phyloP scores from a whole-genome alignment of 345 rosid genomes.

The Eucalyptus caleyi region DNA sequence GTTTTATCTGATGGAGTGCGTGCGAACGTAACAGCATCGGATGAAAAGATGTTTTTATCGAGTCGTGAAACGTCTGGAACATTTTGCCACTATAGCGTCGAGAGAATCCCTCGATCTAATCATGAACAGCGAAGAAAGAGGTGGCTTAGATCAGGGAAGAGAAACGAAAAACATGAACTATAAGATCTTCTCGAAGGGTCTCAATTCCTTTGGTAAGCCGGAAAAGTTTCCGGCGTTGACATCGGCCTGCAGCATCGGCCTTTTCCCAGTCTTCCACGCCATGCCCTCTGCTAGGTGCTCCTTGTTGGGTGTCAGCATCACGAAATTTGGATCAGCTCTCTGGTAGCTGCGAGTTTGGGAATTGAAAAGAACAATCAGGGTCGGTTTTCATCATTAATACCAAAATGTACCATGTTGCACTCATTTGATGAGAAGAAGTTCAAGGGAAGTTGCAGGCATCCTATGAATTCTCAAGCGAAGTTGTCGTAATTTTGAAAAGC shows the following conservation, averaged over 20 bases:
- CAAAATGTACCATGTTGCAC: not conserved
- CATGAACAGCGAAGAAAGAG: not conserved
- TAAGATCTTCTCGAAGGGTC: constrained; percentile 58
- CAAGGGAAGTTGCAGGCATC: not conserved
- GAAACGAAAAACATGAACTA: not conserved
- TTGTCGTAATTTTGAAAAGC: not conserved
- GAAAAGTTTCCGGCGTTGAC: constrained; percentile 60
- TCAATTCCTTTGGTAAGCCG: constrained; percentile 51
- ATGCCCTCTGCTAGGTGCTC: constrained; percentile 85
- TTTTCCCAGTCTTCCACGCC: constrained; percentile 51
- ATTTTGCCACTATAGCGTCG: not conserved
- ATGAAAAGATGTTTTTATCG: not conserved
- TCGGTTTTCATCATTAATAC: not conserved
- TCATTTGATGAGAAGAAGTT: not conserved
- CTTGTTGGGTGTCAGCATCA: constrained; percentile 85
- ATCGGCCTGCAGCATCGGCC: constrained; percentile 72
- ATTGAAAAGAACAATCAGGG: not conserved
- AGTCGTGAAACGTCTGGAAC: not conserved
- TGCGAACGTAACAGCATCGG: not conserved
- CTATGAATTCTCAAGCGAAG: not conserved
- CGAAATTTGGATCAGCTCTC: constrained; percentile 84
- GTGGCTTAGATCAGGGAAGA: not conserved
- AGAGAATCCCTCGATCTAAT: not conserved
- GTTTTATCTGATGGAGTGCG: not conserved
- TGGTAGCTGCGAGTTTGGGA: constrained; percentile 50